Evolutionary conservation across 2,329 filamentous ascomycete genomes (phyloP), one percentile per base, ranked within the genome.

Genomic region (Aspergillus transmontanensis): DNA sequence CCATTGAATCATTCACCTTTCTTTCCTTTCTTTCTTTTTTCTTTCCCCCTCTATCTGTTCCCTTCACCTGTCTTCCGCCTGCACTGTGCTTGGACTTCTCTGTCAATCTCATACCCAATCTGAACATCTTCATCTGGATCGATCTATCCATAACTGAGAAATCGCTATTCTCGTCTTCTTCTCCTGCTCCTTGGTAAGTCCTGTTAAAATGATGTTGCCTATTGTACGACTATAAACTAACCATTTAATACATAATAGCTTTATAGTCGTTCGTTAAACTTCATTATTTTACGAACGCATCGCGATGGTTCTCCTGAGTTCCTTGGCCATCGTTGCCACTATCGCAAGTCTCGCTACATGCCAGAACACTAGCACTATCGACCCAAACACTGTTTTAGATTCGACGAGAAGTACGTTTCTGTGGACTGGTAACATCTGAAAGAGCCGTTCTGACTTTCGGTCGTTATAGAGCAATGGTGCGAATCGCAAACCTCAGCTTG

Each of bases 391-490:
- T n/a, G 74, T 83, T 34, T 68, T 71, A 4, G 36, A 72, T 14
- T 45, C 69, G 3, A 80, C 76, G 10, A 76, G 77, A 69, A 65
- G 80, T 81, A 55, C 66, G 75, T 65, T 23, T n/a, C 58, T 21
- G 54, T 6, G 30, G 1, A 30, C 14, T 41, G 39, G 30, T 45
- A 26, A 48, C 10, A 4, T 23, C 26, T 59, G n/a, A 45, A 41
- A 48, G 34, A 34, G 45, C 41, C 26, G 4, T 3, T 41, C 46
- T 54, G 10, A 57, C 34, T 11, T 50, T 26, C 57, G 23, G 57
- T 64, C 30, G 56, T 66, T 36, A 66, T 66, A 82, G 79, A 74
- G 11, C 67, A 75, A 61, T 83, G 81, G 81, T 83, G 81, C 66
- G 60, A 68, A 45, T 71, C 75, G 43, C 81, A 83, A 64, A 73